Evolutionary conservation across 2,329 filamentous ascomycete genomes (phyloP).

Genomic region (Hirsutella thompsonii): DNA sequence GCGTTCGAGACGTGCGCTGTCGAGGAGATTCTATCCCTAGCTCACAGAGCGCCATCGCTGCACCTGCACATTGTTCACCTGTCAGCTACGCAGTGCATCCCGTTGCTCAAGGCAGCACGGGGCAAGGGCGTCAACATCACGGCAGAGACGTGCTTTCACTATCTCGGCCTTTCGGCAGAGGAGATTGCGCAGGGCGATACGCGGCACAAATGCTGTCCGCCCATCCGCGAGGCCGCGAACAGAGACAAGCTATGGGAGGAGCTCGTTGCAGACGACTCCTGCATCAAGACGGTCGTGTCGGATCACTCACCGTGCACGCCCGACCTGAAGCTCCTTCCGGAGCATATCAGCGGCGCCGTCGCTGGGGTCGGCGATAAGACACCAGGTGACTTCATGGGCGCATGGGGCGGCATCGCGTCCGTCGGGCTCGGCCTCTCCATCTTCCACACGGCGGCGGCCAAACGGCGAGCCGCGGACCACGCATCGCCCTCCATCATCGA

Average conservation of each 20-base stretch:
- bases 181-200: constrained; percentile 76
- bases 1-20: constrained; percentile 87
- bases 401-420: constrained; percentile 92
- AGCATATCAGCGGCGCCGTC: constrained; percentile 33
- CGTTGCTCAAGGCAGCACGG: constrained; percentile 63
- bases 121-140: constrained; percentile 69
- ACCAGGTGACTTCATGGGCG: constrained; percentile 82
- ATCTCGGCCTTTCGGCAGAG: constrained; percentile 74
- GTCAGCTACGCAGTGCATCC: constrained; percentile 79
- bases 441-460: constrained; percentile 66
- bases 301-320: constrained; percentile 97
- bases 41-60: constrained; percentile 66
- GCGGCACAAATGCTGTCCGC: constrained; percentile 88
- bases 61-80: constrained; percentile 90
- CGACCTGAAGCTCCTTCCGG: constrained; percentile 76
- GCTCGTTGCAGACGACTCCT: constrained; percentile 55
- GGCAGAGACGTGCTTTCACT: constrained; percentile 93
- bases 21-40: constrained; percentile 70
- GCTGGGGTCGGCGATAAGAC: constrained; percentile 2
- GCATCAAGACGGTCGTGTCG: constrained; percentile 83
- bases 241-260: constrained; percentile 83
- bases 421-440: constrained; percentile 89
- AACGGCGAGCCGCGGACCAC: constrained; percentile 39
- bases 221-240: constrained; percentile 71
- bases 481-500: constrained; percentile 49